A percentile compares a stretch with the other conserved stretches of the same genome.
Conservation (phyloP, 176 grass and related monocot genomes). For the Oryza rufipogon region DNA sequence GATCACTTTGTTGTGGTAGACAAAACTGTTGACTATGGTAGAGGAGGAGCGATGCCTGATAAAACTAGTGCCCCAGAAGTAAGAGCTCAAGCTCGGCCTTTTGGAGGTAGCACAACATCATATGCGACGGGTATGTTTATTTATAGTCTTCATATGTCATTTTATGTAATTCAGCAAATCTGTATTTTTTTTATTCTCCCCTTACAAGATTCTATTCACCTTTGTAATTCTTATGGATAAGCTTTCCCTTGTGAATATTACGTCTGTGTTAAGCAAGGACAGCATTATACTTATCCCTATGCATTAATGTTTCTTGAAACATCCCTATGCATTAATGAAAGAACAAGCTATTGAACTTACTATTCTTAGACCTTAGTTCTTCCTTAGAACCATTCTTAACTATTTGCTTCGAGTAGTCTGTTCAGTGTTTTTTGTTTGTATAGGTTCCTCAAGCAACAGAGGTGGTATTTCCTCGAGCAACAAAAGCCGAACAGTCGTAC, state of each 20-base stretch:
- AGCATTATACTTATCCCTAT: neutral
- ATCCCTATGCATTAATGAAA: neutral
- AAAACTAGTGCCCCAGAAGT: slow-evolving; percentile 45
- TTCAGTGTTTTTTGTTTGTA: slow-evolving; percentile 1
- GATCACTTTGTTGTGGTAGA: slow-evolving; percentile 98
- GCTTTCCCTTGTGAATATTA: neutral
- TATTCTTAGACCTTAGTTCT: neutral
- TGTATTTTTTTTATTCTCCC: neutral
- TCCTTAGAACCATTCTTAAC: neutral
- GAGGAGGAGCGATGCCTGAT: slow-evolving; percentile 51
- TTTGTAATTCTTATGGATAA: neutral
- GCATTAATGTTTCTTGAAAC: neutral
- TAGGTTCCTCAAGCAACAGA: slow-evolving; percentile 44
- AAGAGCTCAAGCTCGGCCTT: slow-evolving; percentile 37
- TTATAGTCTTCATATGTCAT: slow-evolving; percentile 1
- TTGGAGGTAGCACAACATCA: slow-evolving; percentile 23
- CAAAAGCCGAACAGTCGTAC: slow-evolving; percentile 13
- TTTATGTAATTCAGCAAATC: neutral
- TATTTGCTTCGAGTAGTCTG: neutral
- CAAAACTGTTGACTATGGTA: slow-evolving; percentile 86
- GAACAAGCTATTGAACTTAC: neutral
- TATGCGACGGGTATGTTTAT: slow-evolving; percentile 52
- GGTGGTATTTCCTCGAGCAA: slow-evolving; percentile 28
- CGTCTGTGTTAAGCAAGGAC: neutral
- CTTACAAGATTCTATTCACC: neutral